phyloP scores from a whole-genome alignment of 2,329 filamentous ascomycete genomes.

The Sclerotinia glacialis region DNA sequence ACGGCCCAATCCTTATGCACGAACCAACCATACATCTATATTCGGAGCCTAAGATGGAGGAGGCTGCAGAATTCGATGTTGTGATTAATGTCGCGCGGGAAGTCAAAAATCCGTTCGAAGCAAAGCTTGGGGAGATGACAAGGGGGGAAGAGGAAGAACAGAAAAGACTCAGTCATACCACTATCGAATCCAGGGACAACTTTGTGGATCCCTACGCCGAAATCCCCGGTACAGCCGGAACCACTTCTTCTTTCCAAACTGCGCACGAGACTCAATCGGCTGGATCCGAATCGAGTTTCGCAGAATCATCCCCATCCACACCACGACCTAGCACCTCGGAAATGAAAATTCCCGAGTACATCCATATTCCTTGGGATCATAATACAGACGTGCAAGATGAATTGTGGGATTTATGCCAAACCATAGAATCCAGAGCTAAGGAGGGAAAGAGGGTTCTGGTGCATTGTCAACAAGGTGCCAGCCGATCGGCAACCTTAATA shows the following conservation, averaged over 20 bases:
- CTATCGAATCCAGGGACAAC: constrained; percentile 32
- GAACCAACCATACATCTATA: constrained; percentile 76
- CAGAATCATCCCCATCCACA: constrained; percentile 49
- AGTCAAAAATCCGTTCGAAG: constrained; percentile 70
- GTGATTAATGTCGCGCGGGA: constrained; percentile 83
- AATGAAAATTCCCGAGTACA: constrained; percentile 68
- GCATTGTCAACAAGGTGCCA: constrained; percentile 84
- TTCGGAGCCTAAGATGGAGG: constrained; percentile 73
- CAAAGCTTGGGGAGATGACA: constrained; percentile 48
- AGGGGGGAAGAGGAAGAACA: constrained; percentile 33
- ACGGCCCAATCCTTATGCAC: constrained; percentile 80
- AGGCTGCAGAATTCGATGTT: constrained; percentile 75
- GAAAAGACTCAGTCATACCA: constrained; percentile 36
- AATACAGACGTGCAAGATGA: constrained; percentile 82
- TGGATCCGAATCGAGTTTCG: constrained; percentile 29
- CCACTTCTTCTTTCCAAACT: constrained; percentile 57
- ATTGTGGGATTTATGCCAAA: constrained; percentile 70
- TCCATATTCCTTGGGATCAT: constrained; percentile 85
- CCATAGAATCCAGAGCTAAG: constrained; percentile 68
- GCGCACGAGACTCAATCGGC: constrained; percentile 55
- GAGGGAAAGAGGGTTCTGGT: constrained; percentile 76
- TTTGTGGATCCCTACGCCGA: constrained; percentile 15
- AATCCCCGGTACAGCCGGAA: constrained; percentile 53
- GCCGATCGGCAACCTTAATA: constrained; percentile 79
- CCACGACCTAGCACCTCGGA: constrained; percentile 50